Conservation (phyloP, 2,329 filamentous ascomycete genomes). For the Pseudocercospora pini-densiflorae region DNA sequence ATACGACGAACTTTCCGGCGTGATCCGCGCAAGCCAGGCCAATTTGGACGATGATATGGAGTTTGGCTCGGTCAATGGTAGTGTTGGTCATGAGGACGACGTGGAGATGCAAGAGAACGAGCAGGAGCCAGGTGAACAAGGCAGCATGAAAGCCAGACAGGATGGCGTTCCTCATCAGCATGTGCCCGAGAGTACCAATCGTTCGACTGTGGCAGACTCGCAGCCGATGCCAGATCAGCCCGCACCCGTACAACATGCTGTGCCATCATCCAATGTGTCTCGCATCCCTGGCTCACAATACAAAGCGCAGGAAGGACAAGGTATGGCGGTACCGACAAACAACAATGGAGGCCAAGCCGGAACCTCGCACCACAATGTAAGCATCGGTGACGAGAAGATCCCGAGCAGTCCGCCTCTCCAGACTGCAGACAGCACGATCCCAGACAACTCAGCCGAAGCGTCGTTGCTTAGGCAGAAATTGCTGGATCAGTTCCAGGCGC, state of each 20-base stretch:
- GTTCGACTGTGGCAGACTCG: constrained; percentile 51
- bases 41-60: constrained; percentile 36
- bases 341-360: constrained; percentile 16
- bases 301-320: constrained; percentile 37
- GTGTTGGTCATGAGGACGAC: constrained; percentile 12
- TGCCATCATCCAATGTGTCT: constrained; percentile 40
- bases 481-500: constrained; percentile 23
- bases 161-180: neutral
- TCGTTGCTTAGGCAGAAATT: constrained; percentile 21
- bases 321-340: constrained; percentile 29
- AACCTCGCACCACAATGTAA: constrained; percentile 21
- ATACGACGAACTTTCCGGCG: constrained; percentile 40
- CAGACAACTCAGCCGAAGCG: constrained; percentile 29
- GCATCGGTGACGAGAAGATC: constrained; percentile 23
- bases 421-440: constrained; percentile 25
- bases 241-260: constrained; percentile 29
- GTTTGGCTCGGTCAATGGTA: constrained; percentile 17
- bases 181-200: constrained; percentile 35
- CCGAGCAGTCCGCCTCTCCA: constrained; percentile 42
- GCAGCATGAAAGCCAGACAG: neutral
- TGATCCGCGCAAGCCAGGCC: constrained; percentile 33
- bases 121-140: constrained; percentile 6
- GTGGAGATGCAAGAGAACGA: constrained; percentile 11
- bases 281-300: constrained; percentile 43
- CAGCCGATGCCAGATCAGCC: constrained; percentile 39